phyloP scores from a whole-genome alignment of 2,329 filamentous ascomycete species.

The Fusarium mangiferae region DNA sequence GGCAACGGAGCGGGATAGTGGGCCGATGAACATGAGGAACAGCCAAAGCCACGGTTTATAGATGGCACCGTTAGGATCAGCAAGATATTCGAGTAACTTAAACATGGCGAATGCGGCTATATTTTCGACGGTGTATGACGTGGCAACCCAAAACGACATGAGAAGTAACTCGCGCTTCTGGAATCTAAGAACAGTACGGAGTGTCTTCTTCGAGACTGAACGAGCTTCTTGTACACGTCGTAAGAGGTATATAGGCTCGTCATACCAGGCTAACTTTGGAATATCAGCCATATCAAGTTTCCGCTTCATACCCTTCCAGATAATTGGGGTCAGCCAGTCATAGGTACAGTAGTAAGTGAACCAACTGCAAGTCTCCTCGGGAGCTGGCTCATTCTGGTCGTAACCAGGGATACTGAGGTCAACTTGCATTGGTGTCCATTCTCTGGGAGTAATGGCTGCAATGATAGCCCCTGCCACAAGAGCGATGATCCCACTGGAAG shows the following conservation, averaged over 20 bases:
- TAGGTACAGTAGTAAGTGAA: slow-evolving; percentile 62
- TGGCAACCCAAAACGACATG: slow-evolving; percentile 57
- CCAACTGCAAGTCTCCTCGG: slow-evolving; percentile 65
- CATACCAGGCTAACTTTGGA: slow-evolving; percentile 64
- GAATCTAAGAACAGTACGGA: slow-evolving; percentile 58
- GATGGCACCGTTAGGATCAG: slow-evolving; percentile 55
- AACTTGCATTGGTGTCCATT: slow-evolving; percentile 60
- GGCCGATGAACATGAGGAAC: slow-evolving; percentile 62
- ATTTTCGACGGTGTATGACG: slow-evolving; percentile 57
- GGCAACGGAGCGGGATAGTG: slow-evolving; percentile 57
- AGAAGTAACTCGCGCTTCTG: slow-evolving; percentile 54
- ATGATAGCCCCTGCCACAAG: slow-evolving; percentile 52
- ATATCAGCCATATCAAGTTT: slow-evolving; percentile 60
- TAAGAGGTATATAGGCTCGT: slow-evolving; percentile 62
- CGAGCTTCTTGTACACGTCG: slow-evolving; percentile 57
- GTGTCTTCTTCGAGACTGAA: slow-evolving; percentile 54
- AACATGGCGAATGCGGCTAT: slow-evolving; percentile 65
- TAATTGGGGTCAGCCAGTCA: slow-evolving; percentile 60
- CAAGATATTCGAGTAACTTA: slow-evolving; percentile 62
- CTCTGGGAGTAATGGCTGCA: slow-evolving; percentile 59
- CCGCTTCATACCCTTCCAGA: slow-evolving; percentile 58
- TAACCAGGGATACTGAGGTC: slow-evolving; percentile 53
- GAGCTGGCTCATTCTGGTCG: slow-evolving; percentile 55
- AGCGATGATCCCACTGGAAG: slow-evolving; percentile 50
- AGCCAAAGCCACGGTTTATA: slow-evolving; percentile 65